Percentiles rank a stretch among this genome's conserved stretches.
Conservation (phyloP, 495 filamentous ascomycete genomes). For the Penicillium robsamsonii region DNA sequence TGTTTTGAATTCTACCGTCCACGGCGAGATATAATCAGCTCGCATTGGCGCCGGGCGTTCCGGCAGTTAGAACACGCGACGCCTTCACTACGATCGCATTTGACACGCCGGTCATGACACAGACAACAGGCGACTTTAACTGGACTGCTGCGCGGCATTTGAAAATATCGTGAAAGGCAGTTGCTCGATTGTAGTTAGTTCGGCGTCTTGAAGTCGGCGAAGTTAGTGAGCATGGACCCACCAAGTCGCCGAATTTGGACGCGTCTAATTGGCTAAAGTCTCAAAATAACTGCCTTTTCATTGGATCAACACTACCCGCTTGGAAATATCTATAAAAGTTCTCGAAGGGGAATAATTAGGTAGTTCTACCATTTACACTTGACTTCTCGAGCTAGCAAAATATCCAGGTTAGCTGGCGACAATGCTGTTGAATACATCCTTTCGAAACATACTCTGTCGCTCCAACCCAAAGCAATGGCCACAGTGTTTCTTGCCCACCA, state of each 20-base stretch:
- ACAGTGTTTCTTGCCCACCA: conserved; percentile 1
- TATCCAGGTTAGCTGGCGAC: background rate
- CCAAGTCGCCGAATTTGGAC: conserved; percentile 21
- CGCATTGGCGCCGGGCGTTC: conserved; percentile 11
- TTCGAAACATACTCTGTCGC: background rate
- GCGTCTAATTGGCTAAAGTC: conserved; percentile 6
- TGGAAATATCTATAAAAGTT: background rate
- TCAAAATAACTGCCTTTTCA: background rate
- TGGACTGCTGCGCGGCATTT: conserved; percentile 10
- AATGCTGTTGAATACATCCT: background rate
- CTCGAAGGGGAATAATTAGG: background rate
- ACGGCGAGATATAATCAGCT: conserved; percentile 17
- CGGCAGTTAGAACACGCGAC: conserved; percentile 19
- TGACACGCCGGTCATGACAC: conserved; percentile 20
- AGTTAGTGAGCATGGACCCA: conserved; percentile 7
- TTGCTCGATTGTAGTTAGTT: conserved; percentile 4
- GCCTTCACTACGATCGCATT: conserved; percentile 17
- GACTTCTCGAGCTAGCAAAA: background rate
- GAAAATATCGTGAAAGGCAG: background rate
- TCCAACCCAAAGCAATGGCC: conserved; percentile 1
- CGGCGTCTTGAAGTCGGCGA: conserved; percentile 10
- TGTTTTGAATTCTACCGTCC: conserved; percentile 14
- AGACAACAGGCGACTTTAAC: conserved; percentile 12
- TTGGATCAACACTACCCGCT: background rate
- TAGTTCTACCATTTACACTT: background rate